Evolutionary conservation across 352 stramenopile species (phyloP).

Genomic region (Peronospora farinosa): DNA sequence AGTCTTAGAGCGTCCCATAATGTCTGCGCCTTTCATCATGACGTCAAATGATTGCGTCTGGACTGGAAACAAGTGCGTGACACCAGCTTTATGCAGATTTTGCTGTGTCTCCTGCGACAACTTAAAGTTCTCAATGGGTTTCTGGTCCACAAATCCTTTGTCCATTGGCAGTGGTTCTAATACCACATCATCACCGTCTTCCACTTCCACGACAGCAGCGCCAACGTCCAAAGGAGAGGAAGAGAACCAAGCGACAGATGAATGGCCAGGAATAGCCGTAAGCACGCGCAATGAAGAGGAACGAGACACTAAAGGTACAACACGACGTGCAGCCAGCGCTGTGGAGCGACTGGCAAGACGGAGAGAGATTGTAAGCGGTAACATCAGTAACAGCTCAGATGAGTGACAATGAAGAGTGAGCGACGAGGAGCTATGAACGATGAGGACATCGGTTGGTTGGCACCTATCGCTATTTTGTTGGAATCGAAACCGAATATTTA

Average conservation of each 20-base stretch:
- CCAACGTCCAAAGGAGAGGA: slow-evolving; percentile 17
- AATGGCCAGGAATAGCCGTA: slow-evolving; percentile 6
- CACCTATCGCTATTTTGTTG: not conserved
- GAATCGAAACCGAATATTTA: not conserved
- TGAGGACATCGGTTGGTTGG: slow-evolving; percentile 7
- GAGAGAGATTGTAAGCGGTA: slow-evolving; percentile 30
- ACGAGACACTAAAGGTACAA: slow-evolving; percentile 6
- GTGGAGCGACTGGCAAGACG: slow-evolving; percentile 26
- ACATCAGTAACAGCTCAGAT: slow-evolving; percentile 16
- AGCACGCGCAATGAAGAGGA: slow-evolving; percentile 15
- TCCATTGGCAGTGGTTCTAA: slow-evolving; percentile 35
- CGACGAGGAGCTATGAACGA: not conserved
- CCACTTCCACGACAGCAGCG: slow-evolving; percentile 14
- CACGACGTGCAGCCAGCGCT: slow-evolving; percentile 12
- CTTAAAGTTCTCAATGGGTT: slow-evolving; percentile 59
- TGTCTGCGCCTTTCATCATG: slow-evolving; percentile 76
- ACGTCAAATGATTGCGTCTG: slow-evolving; percentile 77
- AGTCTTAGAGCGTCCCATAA: slow-evolving; percentile 80
- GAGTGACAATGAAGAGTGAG: slow-evolving; percentile 17
- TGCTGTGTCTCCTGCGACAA: slow-evolving; percentile 48
- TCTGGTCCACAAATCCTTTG: slow-evolving; percentile 66
- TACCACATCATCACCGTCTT: slow-evolving; percentile 39
- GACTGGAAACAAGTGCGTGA: slow-evolving; percentile 81
- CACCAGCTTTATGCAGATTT: slow-evolving; percentile 55
- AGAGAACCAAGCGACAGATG: slow-evolving; percentile 20